These are phyloP conservation scores for Stevia rebaudiana DNA, from an alignment of 140 eudicot genomes.

Conservation along the genomic window DNA sequence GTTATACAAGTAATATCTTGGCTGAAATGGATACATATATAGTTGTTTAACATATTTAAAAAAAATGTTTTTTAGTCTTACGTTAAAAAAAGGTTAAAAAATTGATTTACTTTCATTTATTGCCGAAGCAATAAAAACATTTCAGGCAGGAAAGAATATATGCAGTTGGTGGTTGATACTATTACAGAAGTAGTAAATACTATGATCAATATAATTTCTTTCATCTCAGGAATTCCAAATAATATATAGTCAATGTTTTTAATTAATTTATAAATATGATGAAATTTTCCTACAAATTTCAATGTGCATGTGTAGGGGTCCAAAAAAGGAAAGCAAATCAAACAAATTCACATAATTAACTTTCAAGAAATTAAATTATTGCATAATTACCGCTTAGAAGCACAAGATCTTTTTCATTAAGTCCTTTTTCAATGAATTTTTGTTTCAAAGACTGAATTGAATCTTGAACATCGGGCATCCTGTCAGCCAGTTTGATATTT, in stretches of 20 bases:
- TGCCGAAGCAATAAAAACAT: not conserved
- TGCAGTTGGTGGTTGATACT: constrained; percentile 24
- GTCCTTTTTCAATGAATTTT: constrained; percentile 51
- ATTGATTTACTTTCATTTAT: not conserved
- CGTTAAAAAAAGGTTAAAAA: too few relatives aligned
- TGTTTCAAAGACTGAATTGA: constrained; percentile 51
- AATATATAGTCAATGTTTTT: not conserved
- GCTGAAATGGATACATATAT: too few relatives aligned
- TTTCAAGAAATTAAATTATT: not conserved
- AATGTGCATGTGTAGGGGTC: too few relatives aligned
- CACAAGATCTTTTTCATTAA: constrained; percentile 64
- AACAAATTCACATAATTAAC: not conserved
- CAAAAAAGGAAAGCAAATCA: too few relatives aligned
- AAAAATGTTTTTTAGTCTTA: too few relatives aligned
- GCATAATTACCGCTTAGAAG: constrained; percentile 49
- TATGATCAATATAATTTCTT: not conserved
- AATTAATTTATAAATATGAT: not conserved
- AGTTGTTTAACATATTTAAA: too few relatives aligned
- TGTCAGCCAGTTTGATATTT: constrained; percentile 28
- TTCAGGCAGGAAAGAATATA: constrained; percentile 21
- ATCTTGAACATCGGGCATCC: constrained; percentile 74
- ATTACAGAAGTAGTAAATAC: constrained; percentile 23
- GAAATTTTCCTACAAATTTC: too few relatives aligned
- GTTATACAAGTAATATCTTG: too few relatives aligned
- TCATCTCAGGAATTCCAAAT: not conserved